phyloP scores from a whole-genome alignment of 1,139 yeast genomes.

The Saccharomyces hybrid region DNA sequence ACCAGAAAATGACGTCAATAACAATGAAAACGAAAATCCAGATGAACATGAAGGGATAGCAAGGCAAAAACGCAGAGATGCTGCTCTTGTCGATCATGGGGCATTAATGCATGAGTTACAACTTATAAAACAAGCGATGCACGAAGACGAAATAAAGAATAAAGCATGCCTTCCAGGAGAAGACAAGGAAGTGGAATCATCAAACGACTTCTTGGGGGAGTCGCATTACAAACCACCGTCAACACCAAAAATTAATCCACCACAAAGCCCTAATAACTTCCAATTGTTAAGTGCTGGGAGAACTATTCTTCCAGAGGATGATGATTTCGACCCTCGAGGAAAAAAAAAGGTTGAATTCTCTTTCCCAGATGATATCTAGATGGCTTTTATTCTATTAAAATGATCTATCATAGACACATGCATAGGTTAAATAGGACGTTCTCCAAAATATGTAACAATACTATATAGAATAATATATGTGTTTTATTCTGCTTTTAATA shows the following conservation, averaged over 20 bases:
- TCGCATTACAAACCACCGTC: background rate
- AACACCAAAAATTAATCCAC: constrained; percentile 2
- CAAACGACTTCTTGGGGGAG: background rate
- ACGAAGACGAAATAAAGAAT: constrained; percentile 13
- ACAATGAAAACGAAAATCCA: constrained; percentile 9
- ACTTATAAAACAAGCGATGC: constrained; percentile 21
- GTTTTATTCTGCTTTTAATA: background rate
- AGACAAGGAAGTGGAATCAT: background rate
- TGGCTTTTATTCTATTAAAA: background rate
- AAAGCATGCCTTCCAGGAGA: background rate
- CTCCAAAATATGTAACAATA: background rate
- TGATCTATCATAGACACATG: background rate
- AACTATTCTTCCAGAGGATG: constrained; percentile 26
- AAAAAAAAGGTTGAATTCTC: constrained; percentile 17
- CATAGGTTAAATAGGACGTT: background rate
- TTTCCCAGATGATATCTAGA: constrained; percentile 24
- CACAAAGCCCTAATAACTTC: constrained; percentile 16
- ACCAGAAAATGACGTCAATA: constrained; percentile 4
- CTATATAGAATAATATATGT: background rate
- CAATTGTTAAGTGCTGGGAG: constrained; percentile 28
- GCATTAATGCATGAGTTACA: constrained; percentile 25
- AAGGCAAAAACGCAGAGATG: constrained; percentile 14
- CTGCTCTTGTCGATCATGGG: constrained; percentile 26
- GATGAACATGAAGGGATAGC: constrained; percentile 8
- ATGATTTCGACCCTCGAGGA: constrained; percentile 10